Percentiles rank a stretch among this genome's conserved stretches.
These are phyloP conservation scores for Collybia sordida DNA, from an alignment of 768 basidiomycete genomes.

Conservation along the genomic window DNA sequence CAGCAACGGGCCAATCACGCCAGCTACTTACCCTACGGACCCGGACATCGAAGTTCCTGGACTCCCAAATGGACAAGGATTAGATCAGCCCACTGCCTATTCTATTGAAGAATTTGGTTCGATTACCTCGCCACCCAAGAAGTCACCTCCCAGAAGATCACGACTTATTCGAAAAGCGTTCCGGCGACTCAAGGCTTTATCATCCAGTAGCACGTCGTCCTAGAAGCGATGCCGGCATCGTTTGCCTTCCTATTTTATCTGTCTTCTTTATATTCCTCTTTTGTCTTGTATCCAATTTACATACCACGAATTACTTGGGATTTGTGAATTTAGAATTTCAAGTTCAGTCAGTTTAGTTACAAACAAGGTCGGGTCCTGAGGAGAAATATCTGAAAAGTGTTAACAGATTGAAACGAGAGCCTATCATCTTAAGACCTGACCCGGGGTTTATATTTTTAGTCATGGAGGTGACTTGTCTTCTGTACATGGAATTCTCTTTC, in stretches of 20 bases:
- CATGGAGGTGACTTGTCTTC: no score
- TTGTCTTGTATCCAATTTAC: background rate
- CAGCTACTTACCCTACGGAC: conserved; percentile 39
- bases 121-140: conserved; percentile 4
- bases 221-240: conserved; percentile 15
- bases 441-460: no score
- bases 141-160: conserved; percentile 23
- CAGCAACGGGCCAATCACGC: conserved; percentile 51
- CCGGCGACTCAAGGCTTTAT: conserved; percentile 34
- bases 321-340: no score
- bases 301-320: no score
- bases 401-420: no score
- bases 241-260: no score
- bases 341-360: no score
- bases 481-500: no score
- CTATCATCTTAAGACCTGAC: no score
- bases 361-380: no score
- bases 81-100: conserved; percentile 25
- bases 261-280: background rate
- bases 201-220: conserved; percentile 20
- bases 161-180: conserved; percentile 39
- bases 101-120: background rate
- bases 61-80: conserved; percentile 35
- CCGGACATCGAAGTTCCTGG: conserved; percentile 44
- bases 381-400: no score